phyloP scores from a whole-genome alignment of 805 yeast genomes.

The Candida koratica region DNA sequence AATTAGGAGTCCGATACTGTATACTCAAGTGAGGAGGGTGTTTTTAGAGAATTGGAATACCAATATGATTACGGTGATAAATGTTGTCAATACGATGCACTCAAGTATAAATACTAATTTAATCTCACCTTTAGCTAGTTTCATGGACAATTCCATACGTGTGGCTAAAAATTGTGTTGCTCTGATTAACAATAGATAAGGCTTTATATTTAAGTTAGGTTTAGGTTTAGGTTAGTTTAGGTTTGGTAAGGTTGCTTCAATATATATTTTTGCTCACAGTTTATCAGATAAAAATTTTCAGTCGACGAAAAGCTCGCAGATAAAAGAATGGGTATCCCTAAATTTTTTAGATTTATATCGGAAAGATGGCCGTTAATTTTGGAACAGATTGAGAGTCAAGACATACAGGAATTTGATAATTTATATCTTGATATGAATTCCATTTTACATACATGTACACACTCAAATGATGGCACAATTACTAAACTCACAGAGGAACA shows the following conservation, averaged over 20 bases:
- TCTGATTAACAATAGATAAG: too few species aligned
- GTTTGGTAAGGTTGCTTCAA: too few species aligned
- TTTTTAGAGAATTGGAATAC: not conserved
- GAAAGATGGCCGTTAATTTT: slow-evolving; percentile 98
- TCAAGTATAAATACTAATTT: not conserved
- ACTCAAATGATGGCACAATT: slow-evolving; percentile 66
- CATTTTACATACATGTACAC: slow-evolving; percentile 90
- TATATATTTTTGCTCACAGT: too few species aligned
- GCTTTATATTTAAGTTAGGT: not conserved
- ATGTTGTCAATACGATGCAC: not conserved
- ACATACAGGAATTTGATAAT: slow-evolving; percentile 91
- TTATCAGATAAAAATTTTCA: slow-evolving; percentile 6
- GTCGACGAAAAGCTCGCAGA: slow-evolving; percentile 1
- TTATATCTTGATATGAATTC: slow-evolving; percentile 97
- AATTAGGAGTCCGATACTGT: not conserved
- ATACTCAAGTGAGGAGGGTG: not conserved
- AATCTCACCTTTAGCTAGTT: not conserved
- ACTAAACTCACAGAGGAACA: slow-evolving; percentile 78
- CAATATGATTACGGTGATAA: not conserved
- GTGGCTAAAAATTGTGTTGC: slow-evolving; percentile 1
- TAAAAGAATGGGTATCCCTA: slow-evolving; percentile 72
- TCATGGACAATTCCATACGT: not conserved
- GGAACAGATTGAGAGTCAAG: slow-evolving; percentile 68
- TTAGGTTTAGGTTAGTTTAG: too few species aligned
- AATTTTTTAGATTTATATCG: slow-evolving; percentile 92